phyloP scores from a whole-genome alignment of 768 basidiomycete genomes.

The Suillus paluster region DNA sequence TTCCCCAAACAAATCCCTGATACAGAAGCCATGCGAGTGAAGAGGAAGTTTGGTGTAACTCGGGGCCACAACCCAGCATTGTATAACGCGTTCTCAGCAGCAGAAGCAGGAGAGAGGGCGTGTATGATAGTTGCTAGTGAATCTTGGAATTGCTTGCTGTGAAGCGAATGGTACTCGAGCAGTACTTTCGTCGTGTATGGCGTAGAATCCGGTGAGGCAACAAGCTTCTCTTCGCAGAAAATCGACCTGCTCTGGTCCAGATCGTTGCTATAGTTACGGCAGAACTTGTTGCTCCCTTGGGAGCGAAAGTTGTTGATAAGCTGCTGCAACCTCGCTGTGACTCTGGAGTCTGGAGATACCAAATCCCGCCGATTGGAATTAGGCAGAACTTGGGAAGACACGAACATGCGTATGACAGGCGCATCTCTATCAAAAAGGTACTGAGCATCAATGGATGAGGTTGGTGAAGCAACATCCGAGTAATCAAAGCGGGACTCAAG shows the following conservation, averaged over 20 bases:
- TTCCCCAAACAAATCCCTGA: conserved; percentile 18
- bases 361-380: background rate
- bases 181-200: conserved; percentile 11
- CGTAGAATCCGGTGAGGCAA: background rate
- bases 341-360: background rate
- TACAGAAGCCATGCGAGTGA: conserved; percentile 34
- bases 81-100: conserved; percentile 22
- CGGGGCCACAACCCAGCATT: conserved; percentile 43
- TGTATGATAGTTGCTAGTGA: conserved; percentile 3
- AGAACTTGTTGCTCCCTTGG: conserved; percentile 13
- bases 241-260: conserved; percentile 16
- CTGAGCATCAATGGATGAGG: background rate
- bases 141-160: conserved; percentile 11
- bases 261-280: conserved; percentile 15
- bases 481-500: background rate
- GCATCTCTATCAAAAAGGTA: conserved; percentile 11
- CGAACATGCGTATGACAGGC: background rate
- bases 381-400: background rate
- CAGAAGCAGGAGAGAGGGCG: conserved; percentile 18
- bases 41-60: conserved; percentile 34
- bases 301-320: conserved; percentile 11
- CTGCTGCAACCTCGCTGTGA: conserved; percentile 4
- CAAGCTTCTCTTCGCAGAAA: conserved; percentile 8
- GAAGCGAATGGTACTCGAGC: conserved; percentile 12
- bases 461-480: background rate